Percentiles rank a stretch among this genome's conserved stretches.
Conservation (phyloP, 2,329 filamentous ascomycete genomes). For the Fusarium fracticaudum region DNA sequence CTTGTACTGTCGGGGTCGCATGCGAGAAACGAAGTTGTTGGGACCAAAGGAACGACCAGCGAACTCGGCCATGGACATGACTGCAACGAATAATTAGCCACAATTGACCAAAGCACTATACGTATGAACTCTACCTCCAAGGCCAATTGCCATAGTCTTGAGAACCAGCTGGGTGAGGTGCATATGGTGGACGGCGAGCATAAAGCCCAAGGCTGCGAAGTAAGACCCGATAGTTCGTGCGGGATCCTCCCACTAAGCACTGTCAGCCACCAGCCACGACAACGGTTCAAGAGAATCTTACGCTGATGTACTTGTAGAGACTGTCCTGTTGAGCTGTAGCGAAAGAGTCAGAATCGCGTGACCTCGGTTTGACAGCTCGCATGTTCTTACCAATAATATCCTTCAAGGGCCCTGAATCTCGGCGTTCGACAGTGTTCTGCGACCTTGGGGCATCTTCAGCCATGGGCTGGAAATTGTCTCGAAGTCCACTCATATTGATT, state of each 20-base stretch:
- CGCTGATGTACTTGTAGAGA: constrained; percentile 39
- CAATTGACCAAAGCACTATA: rapidly evolving
- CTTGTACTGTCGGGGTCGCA: constrained; percentile 34
- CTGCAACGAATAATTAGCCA: not conserved
- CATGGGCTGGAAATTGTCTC: constrained; percentile 12
- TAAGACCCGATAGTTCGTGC: constrained; percentile 34
- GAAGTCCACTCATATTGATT: constrained; percentile 15
- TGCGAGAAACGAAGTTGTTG: constrained; percentile 26
- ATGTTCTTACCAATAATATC: constrained; percentile 22
- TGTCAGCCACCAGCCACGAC: not conserved
- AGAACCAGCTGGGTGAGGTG: constrained; percentile 28
- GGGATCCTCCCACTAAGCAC: constrained; percentile 32
- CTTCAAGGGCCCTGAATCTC: constrained; percentile 25
- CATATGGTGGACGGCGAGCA: constrained; percentile 27
- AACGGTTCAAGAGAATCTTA: not conserved
- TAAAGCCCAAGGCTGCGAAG: constrained; percentile 20
- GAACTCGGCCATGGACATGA: constrained; percentile 28
- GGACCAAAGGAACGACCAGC: constrained; percentile 26
- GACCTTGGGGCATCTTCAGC: not conserved
- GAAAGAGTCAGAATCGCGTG: not conserved
- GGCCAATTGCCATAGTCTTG: constrained; percentile 17
- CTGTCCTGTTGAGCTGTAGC: constrained; percentile 31
- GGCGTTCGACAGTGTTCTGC: not conserved
- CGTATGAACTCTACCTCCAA: constrained; percentile 19
- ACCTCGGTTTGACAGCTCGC: not conserved